Base-by-base conservation (phyloP, 1,284 basidiomycete genomes). In the Ganoderma meredithae region DNA sequence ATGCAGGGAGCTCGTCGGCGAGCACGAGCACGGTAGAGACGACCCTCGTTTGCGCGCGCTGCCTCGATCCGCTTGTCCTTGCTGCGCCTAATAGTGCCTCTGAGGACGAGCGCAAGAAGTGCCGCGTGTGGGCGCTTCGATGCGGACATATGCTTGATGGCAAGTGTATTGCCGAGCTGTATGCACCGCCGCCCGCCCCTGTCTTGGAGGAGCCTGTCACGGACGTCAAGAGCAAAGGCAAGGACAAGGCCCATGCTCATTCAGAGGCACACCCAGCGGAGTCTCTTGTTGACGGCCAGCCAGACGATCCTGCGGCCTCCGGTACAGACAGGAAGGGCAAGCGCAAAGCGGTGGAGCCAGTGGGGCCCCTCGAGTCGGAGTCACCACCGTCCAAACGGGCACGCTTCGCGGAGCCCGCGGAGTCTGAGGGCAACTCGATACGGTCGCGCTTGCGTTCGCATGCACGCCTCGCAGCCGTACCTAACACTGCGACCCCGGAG, bases 81-180 rank as follows among this genome's bases (percentile, higher is more conserved):
- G 65, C 76, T 8, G 78, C 78, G 13, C 77, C 77, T 2, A 80
- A 80, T 12, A 69, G 74, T n/a, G 79, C 65, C 5, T 67, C 76
- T 4, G 76, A 78, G 27, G 79, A 80, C 39, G 82, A 78, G 53
- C 77, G 75, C 27, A 80, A 80, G 56, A 78, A 77, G 44, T 80
- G 82, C 64, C 83, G 84, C 56, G 79, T 93, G 3, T 93, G 90
- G 91, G 87, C 85, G 1, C 78, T 94, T 65, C 82, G 90, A 47
- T 94, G 92, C 67, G 92, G 92, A 0, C 92, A 94, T 74, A 79
- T 94, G 73, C 83, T 94, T 2, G 92, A 94, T 72, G 92, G 91
- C 56, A 90, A 90, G 75, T 94, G 92, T 72, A 78, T 90, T 5
- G 83, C 84, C 66, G 81, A 83, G 70, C 69, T 93, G 56, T 87